These are phyloP conservation scores for Skeletonema tropicum DNA, from an alignment of 108 stramenopile genomes.

Conservation along the genomic window DNA sequence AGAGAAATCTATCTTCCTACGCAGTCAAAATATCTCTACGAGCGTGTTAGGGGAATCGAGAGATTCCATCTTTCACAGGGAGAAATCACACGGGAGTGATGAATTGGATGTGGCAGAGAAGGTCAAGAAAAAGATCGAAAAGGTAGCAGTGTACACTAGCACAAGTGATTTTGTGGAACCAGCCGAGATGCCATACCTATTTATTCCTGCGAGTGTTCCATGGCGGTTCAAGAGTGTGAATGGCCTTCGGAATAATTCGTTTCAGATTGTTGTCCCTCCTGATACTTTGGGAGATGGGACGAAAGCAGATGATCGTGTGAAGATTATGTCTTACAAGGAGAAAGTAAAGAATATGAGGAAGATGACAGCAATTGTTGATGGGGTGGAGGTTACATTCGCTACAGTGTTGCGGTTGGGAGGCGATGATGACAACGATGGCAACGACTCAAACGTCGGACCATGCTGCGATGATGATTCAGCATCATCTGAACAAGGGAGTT, in stretches of 20 bases:
- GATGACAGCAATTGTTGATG: conserved; percentile 9
- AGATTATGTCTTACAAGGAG: conserved; percentile 4
- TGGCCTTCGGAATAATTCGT: conserved; percentile 3
- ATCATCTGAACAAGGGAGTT: neutral
- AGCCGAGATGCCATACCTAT: conserved; percentile 12
- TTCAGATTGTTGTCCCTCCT: conserved; percentile 20
- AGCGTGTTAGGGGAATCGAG: neutral
- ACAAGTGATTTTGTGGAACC: conserved; percentile 9
- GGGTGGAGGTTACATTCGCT: conserved; percentile 7
- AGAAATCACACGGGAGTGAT: neutral
- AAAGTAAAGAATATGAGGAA: conserved; percentile 16
- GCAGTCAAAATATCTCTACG: neutral
- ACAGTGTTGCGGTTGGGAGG: neutral
- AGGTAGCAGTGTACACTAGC: conserved; percentile 4
- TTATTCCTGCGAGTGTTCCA: conserved; percentile 11
- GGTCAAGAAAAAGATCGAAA: conserved; percentile 13
- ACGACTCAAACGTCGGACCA: neutral
- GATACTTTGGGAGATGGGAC: neutral
- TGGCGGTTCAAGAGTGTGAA: conserved; percentile 19
- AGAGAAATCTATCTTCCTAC: neutral
- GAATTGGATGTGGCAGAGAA: conserved; percentile 10
- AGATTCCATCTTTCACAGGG: conserved; percentile 10
- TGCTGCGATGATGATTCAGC: neutral
- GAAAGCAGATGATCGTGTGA: conserved; percentile 11
- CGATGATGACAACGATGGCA: neutral